Percentiles rank a stretch among this genome's conserved stretches.
These are phyloP conservation scores for Candida taoyuanica DNA, from an alignment of 805 yeast genomes.

Conservation along the genomic window DNA sequence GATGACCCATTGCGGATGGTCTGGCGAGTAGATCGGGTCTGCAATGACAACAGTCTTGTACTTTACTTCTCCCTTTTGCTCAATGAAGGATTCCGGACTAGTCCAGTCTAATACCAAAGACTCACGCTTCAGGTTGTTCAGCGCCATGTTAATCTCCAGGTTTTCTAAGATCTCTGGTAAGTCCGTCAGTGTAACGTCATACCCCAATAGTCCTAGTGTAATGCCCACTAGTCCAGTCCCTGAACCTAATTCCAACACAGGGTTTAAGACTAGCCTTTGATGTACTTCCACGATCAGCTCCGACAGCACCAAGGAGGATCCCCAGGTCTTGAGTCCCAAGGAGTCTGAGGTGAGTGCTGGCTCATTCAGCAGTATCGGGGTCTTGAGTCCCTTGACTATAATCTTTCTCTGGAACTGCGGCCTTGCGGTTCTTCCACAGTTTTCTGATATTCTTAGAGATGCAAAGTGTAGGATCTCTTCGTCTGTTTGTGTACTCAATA, in stretches of 20 bases:
- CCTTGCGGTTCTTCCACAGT: slow-evolving; percentile 79
- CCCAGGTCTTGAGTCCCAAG: slow-evolving; percentile 95
- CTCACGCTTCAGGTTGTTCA: slow-evolving; percentile 40
- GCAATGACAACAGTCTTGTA: slow-evolving; percentile 67
- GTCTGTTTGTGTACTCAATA: slow-evolving; percentile 41
- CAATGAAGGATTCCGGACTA: slow-evolving; percentile 41
- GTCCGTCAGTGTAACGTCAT: slow-evolving; percentile 54
- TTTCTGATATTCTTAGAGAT: slow-evolving; percentile 66
- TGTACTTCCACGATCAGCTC: slow-evolving; percentile 40
- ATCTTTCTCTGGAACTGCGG: slow-evolving; percentile 67
- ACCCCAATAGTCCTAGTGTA: slow-evolving; percentile 51
- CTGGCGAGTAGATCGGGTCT: slow-evolving; percentile 83
- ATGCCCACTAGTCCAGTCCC: slow-evolving; percentile 95
- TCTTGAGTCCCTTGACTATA: slow-evolving; percentile 35
- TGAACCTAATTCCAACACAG: slow-evolving; percentile 74
- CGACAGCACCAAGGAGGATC: slow-evolving; percentile 73
- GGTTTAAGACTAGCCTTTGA: slow-evolving; percentile 25
- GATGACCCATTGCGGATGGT: slow-evolving; percentile 73
- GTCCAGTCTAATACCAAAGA: slow-evolving; percentile 77
- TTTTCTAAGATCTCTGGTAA: slow-evolving; percentile 73
- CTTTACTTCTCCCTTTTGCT: slow-evolving; percentile 26
- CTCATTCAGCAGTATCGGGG: slow-evolving; percentile 47
- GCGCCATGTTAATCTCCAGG: slow-evolving; percentile 48
- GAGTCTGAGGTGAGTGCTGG: slow-evolving; percentile 86
- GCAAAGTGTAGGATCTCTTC: slow-evolving; percentile 49